phyloP scores from a whole-genome alignment of 768 basidiomycete species.

The Pseudohyphozyma bogoriensis region DNA sequence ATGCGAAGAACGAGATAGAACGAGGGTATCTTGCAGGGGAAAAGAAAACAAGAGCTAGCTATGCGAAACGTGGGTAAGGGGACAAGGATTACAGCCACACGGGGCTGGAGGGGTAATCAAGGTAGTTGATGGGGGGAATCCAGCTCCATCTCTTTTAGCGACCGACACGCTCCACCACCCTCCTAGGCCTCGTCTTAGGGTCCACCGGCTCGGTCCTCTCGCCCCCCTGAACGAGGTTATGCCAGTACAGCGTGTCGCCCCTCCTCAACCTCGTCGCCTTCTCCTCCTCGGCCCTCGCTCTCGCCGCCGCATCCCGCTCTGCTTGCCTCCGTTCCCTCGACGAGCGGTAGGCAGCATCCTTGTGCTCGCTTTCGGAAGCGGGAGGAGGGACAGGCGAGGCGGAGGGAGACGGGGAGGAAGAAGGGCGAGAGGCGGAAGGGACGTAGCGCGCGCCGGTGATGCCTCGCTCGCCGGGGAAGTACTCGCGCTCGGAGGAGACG shows the following conservation, averaged over 20 bases:
- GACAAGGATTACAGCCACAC: too few species aligned
- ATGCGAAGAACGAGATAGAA: too few species aligned
- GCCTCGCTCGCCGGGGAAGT: constrained; percentile 17
- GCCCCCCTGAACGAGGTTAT: constrained; percentile 24
- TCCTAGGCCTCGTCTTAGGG: constrained; percentile 11
- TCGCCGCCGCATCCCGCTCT: background rate
- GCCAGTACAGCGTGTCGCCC: constrained; percentile 31
- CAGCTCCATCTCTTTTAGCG: too few species aligned
- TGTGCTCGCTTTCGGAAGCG: background rate
- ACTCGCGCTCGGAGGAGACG: constrained; percentile 18
- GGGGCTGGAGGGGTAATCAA: too few species aligned
- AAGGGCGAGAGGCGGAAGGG: background rate
- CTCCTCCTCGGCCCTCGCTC: background rate
- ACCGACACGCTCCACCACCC: too few species aligned
- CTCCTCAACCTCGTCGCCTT: constrained; percentile 1
- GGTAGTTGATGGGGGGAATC: too few species aligned
- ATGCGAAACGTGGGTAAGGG: too few species aligned
- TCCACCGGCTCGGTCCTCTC: constrained; percentile 22
- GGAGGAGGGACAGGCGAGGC: background rate
- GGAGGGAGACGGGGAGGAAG: background rate
- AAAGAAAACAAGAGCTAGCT: too few species aligned
- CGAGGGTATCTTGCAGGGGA: too few species aligned
- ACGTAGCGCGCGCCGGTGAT: constrained; percentile 4
- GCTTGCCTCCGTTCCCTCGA: background rate
- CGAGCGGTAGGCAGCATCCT: constrained; percentile 1